Percentiles rank a stretch among this genome's conserved stretches.
Evolutionary conservation across 176 grass and related monocot genomes (phyloP).

Genomic region (Stipa capillata): DNA sequence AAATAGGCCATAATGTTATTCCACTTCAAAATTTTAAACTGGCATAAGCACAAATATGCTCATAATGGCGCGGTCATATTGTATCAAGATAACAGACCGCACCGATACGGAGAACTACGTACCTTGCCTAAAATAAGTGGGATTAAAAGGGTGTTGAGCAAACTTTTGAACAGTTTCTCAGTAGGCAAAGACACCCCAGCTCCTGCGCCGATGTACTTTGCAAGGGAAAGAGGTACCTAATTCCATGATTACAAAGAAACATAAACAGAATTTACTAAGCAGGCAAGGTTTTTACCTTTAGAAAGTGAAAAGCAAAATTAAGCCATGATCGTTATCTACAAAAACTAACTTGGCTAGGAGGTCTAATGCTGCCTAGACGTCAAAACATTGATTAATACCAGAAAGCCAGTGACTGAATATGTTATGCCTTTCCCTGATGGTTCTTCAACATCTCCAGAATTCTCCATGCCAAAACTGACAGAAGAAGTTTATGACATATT

Average conservation of each 20-base stretch:
- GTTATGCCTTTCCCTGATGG: too few relatives aligned
- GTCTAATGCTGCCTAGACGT: neutral
- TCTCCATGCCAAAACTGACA: neutral
- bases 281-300: too few relatives aligned
- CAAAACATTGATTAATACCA: neutral
- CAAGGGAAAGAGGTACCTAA: slow-evolving; percentile 82
- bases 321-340: neutral
- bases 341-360: neutral
- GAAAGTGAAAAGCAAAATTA: neutral
- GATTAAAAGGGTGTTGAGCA: slow-evolving; percentile 60
- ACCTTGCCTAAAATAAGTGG: slow-evolving; percentile 79
- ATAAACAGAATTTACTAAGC: neutral
- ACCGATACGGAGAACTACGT: slow-evolving; percentile 25
- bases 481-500: neutral
- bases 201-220: slow-evolving; percentile 66
- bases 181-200: slow-evolving; percentile 72
- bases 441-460: neutral
- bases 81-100: neutral
- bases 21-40: slow-evolving; percentile 18
- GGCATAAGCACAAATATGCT: neutral
- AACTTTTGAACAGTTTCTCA: slow-evolving; percentile 67
- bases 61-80: neutral
- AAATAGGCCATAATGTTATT: neutral
- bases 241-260: slow-evolving; percentile 7
- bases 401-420: too few relatives aligned